phyloP scores from a whole-genome alignment of 345 rosid species.

The Lepidium aucheri region DNA sequence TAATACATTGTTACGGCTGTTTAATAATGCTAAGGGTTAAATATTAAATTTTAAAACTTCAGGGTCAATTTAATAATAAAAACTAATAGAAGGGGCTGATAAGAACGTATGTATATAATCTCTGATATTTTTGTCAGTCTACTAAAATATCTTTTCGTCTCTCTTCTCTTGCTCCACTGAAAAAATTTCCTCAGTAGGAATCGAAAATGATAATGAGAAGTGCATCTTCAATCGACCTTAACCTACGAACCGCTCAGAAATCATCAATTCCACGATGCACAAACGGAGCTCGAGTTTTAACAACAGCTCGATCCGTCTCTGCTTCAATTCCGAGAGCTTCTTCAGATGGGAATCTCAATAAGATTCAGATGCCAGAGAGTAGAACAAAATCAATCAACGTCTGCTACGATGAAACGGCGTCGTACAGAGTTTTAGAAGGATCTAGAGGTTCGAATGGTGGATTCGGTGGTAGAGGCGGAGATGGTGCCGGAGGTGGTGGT shows the following conservation, averaged over 20 bases:
- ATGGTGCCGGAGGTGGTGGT: conserved; percentile 16
- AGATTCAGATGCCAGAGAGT: neutral
- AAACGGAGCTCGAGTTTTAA: conserved; percentile 33
- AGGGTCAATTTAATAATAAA: neutral
- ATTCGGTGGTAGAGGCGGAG: conserved; percentile 31
- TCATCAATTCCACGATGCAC: conserved; percentile 16
- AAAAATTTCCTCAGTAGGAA: neutral
- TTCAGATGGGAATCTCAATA: conserved; percentile 22
- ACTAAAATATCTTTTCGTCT: conserved; percentile 19
- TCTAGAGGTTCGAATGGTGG: conserved; percentile 39
- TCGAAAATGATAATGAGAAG: conserved; percentile 41
- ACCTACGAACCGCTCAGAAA: conserved; percentile 38
- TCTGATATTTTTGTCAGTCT: neutral
- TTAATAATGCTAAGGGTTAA: too few relatives aligned
- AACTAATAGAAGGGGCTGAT: neutral
- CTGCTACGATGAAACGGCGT: neutral
- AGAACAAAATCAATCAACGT: neutral
- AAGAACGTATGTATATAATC: neutral
- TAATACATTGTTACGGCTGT: too few relatives aligned
- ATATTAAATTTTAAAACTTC: neutral
- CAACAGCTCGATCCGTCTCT: conserved; percentile 28
- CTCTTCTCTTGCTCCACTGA: conserved; percentile 7
- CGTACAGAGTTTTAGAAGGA: neutral
- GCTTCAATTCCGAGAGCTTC: conserved; percentile 19
- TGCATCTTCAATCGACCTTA: conserved; percentile 42